phyloP scores from a whole-genome alignment of 441 rosid genomes.

The Corymbia calophylla region DNA sequence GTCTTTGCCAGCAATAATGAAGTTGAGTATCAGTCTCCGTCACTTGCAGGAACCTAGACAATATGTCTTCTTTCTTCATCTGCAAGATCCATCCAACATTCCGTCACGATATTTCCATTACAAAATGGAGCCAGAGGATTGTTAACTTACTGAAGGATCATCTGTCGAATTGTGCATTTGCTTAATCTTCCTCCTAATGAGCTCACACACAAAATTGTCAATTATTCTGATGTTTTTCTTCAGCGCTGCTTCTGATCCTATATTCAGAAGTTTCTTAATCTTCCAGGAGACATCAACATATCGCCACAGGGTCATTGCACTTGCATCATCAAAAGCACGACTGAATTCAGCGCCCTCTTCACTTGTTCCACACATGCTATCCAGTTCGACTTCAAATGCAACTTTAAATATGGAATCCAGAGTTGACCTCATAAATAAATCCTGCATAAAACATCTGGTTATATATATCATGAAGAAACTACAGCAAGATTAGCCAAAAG shows the following conservation, averaged over 20 bases:
- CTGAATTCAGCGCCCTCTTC: conserved; percentile 31
- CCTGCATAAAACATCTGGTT: conserved; percentile 12
- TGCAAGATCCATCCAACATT: neutral
- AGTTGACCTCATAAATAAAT: conserved; percentile 44
- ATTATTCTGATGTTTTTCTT: conserved; percentile 26
- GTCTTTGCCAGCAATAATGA: conserved; percentile 50
- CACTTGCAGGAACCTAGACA: conserved; percentile 38
- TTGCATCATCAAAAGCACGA: conserved; percentile 45
- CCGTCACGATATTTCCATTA: neutral
- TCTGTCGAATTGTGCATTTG: conserved; percentile 18
- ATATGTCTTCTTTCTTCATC: conserved; percentile 35
- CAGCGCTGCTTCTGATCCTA: conserved; percentile 45
- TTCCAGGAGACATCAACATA: conserved; percentile 44
- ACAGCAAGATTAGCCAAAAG: neutral
- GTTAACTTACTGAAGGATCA: conserved; percentile 22
- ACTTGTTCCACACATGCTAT: conserved; percentile 38
- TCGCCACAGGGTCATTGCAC: conserved; percentile 33
- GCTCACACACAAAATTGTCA: conserved; percentile 33
- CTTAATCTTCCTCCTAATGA: conserved; percentile 33
- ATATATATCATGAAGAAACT: neutral
- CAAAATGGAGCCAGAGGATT: neutral
- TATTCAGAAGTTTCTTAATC: conserved; percentile 32
- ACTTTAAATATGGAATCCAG: conserved; percentile 47
- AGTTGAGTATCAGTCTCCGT: conserved; percentile 28
- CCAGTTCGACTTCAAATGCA: conserved; percentile 43